Percentiles rank a stretch among this genome's conserved stretches.
phyloP scores from a whole-genome alignment of 805 yeast species.

The Hemisphaericaspora nanyangensis region DNA sequence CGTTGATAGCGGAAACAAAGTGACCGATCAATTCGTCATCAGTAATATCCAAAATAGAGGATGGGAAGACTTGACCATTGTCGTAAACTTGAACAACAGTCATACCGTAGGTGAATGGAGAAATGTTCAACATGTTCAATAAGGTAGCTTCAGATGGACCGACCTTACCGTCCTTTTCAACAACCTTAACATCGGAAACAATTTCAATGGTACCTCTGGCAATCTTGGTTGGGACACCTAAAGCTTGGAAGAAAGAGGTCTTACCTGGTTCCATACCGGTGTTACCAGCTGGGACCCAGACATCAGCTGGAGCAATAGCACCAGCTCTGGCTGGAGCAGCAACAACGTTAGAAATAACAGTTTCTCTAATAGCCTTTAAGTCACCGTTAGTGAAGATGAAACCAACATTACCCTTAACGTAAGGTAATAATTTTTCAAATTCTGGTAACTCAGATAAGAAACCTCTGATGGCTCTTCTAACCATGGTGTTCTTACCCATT shows the following conservation, averaged over 20 bases:
- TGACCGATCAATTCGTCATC: slow-evolving; percentile 92
- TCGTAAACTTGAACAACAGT: slow-evolving; percentile 95
- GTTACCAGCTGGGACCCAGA: slow-evolving; percentile 98
- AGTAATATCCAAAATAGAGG: slow-evolving; percentile 95
- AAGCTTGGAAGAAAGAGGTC: slow-evolving; percentile 99
- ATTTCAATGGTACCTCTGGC: slow-evolving; percentile 99
- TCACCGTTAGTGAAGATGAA: slow-evolving; percentile 98
- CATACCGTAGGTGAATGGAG: slow-evolving; percentile 99
- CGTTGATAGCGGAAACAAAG: slow-evolving; percentile 87
- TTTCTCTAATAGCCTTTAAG: slow-evolving; percentile 88
- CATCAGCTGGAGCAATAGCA: slow-evolving; percentile 98
- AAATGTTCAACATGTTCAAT: slow-evolving; percentile 98
- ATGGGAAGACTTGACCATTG: slow-evolving; percentile 97
- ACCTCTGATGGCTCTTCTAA: slow-evolving; percentile 98
- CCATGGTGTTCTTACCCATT: slow-evolving; percentile 99
- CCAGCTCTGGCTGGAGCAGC: slow-evolving; percentile 99
- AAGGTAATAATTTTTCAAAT: slow-evolving; percentile 90
- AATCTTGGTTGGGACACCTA: slow-evolving; percentile 99
- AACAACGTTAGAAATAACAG: slow-evolving; percentile 85
- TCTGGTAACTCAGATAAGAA: slow-evolving; percentile 93
- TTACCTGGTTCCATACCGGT: slow-evolving; percentile 99
- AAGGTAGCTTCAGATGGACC: slow-evolving; percentile 99
- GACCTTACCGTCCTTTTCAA: slow-evolving; percentile 78
- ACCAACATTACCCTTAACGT: slow-evolving; percentile 98
- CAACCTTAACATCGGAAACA: slow-evolving; percentile 94